Conservation (phyloP, 495 filamentous ascomycete species). For the Poronia punctata region DNA sequence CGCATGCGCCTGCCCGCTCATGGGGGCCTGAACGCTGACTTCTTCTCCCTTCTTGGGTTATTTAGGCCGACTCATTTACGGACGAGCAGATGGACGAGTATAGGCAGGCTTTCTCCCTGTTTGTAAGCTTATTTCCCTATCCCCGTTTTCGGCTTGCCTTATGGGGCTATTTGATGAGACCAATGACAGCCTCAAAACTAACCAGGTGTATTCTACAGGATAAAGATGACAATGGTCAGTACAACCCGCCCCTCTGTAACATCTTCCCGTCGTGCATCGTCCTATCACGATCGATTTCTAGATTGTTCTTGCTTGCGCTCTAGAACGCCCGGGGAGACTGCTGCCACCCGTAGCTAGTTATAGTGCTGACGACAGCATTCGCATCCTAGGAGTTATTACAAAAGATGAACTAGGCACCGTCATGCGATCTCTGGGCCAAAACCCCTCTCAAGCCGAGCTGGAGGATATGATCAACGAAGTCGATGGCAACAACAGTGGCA, state of each 20-base stretch:
- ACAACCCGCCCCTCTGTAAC: background rate
- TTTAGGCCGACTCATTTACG: constrained; percentile 85
- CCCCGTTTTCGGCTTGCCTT: background rate
- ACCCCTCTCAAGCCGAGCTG: constrained; percentile 96
- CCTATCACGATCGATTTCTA: constrained; percentile 1
- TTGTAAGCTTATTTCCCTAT: constrained; percentile 60
- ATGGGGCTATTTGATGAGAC: constrained; percentile 2
- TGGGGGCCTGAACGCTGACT: constrained; percentile 11
- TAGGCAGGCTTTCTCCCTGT: constrained; percentile 99
- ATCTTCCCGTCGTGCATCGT: background rate
- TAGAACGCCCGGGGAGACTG: too few species aligned
- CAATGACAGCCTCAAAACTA: constrained; percentile 13
- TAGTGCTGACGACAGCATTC: too few species aligned
- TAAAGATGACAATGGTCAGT: constrained; percentile 99
- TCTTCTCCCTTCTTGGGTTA: constrained; percentile 17
- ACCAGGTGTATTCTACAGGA: constrained; percentile 60
- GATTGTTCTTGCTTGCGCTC: too few species aligned
- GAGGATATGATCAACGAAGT: constrained; percentile 99
- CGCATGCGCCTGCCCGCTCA: constrained; percentile 10
- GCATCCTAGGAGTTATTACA: constrained; percentile 82
- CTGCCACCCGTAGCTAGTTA: too few species aligned
- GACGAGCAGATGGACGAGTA: constrained; percentile 99
- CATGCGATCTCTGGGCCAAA: constrained; percentile 99
- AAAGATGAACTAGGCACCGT: constrained; percentile 99
- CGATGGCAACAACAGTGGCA: constrained; percentile 98